Conservation (phyloP, 805 yeast species). For the Candida pini region DNA sequence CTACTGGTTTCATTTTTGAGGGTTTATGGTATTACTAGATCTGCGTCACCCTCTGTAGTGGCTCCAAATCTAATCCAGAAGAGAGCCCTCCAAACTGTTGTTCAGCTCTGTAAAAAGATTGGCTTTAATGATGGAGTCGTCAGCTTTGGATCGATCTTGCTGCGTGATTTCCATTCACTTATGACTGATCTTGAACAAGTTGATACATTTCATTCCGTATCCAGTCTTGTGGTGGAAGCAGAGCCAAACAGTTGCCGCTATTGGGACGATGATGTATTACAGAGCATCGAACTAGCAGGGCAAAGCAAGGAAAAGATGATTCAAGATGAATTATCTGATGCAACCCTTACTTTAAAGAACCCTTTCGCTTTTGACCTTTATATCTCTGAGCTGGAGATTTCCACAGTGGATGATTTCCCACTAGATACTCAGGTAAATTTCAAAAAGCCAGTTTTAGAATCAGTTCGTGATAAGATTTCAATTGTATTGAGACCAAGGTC, state of each 20-base stretch:
- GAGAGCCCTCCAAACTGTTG: conserved; percentile 41
- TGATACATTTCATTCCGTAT: conserved; percentile 31
- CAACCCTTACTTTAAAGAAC: conserved; percentile 59
- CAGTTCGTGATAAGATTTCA: conserved; percentile 11
- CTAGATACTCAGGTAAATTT: conserved; percentile 22
- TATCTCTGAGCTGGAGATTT: conserved; percentile 42
- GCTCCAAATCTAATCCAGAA: conserved; percentile 20
- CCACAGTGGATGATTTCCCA: conserved; percentile 21
- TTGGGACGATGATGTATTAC: conserved; percentile 65
- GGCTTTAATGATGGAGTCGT: conserved; percentile 39
- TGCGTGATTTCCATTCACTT: conserved; percentile 51
- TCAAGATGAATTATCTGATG: conserved; percentile 58
- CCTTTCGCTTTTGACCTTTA: conserved; percentile 75
- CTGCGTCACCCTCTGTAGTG: background rate
- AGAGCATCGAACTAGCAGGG: conserved; percentile 14
- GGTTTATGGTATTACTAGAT: conserved; percentile 43
- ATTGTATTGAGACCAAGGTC: conserved; percentile 35
- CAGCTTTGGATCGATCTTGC: conserved; percentile 45
- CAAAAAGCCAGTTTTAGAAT: conserved; percentile 11
- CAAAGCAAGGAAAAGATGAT: conserved; percentile 30
- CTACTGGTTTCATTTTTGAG: conserved; percentile 42
- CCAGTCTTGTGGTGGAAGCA: conserved; percentile 13
- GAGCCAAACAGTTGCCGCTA: conserved; percentile 32
- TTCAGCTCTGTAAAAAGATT: conserved; percentile 48
- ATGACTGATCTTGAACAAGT: conserved; percentile 56